Evolutionary conservation across 352 stramenopile species (phyloP).

Genomic region (Blastocystis sp.): DNA sequence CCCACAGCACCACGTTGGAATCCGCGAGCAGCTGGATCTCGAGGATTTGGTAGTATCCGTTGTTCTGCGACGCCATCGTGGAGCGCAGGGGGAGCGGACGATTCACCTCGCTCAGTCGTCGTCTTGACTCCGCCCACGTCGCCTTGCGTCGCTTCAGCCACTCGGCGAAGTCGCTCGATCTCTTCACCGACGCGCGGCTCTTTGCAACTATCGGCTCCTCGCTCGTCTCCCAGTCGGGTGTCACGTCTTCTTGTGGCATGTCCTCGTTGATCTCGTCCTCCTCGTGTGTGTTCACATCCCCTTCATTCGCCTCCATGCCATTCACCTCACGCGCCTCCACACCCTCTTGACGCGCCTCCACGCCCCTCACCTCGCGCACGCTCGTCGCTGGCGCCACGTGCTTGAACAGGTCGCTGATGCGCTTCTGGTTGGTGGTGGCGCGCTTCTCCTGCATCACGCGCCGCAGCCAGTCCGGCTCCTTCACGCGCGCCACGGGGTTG

Average conservation of each 20-base stretch:
- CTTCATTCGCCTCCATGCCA: not conserved
- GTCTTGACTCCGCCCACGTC: constrained; percentile 74
- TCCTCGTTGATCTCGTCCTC: constrained; percentile 29
- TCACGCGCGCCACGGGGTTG: constrained; percentile 94
- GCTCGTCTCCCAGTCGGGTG: not conserved
- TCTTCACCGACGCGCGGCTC: constrained; percentile 25
- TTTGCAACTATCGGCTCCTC: constrained; percentile 1
- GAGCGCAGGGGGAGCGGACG: not conserved
- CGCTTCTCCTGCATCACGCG: constrained; percentile 88
- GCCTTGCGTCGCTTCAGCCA: constrained; percentile 78
- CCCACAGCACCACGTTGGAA: constrained; percentile 90
- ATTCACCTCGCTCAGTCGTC: constrained; percentile 48
- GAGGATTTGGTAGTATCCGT: constrained; percentile 84
- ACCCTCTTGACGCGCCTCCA: not conserved
- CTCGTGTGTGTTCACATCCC: constrained; percentile 2
- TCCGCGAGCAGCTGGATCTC: constrained; percentile 81
- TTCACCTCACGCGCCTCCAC: not conserved
- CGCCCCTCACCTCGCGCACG: not conserved
- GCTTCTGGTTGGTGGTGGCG: constrained; percentile 83
- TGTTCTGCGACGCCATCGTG: constrained; percentile 57
- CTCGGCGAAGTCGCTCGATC: constrained; percentile 75
- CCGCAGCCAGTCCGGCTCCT: constrained; percentile 93
- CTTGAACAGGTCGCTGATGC: constrained; percentile 88
- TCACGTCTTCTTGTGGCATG: constrained; percentile 73
- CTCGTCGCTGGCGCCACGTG: not conserved